These are phyloP conservation scores for Rhodosporidiobolus odoratus DNA, from an alignment of 768 basidiomycete species.

Conservation along the genomic window DNA sequence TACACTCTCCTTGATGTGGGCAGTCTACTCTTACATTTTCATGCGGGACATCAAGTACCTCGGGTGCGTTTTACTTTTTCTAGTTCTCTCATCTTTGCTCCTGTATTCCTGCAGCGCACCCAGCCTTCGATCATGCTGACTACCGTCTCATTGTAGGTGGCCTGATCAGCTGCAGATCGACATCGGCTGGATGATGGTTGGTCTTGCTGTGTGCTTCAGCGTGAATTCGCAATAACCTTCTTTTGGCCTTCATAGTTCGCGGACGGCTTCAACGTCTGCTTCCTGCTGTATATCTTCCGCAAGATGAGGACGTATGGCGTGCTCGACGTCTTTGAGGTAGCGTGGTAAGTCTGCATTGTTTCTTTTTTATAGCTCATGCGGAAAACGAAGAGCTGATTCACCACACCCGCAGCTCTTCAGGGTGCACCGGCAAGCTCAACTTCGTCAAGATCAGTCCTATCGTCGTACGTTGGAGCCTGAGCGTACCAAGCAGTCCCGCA, in stretches of 20 bases:
- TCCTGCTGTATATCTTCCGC: slow-evolving; percentile 17
- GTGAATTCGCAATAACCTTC: neutral
- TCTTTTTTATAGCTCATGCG: neutral
- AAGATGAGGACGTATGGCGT: slow-evolving; percentile 14
- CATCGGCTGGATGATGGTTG: slow-evolving; percentile 18
- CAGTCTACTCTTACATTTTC: slow-evolving; percentile 1
- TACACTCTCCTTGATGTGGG: neutral
- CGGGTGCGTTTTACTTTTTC: neutral
- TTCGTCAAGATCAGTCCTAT: slow-evolving; percentile 19
- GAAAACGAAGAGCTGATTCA: neutral
- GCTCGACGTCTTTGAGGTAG: neutral
- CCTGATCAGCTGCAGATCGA: slow-evolving; percentile 24
- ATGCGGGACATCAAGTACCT: slow-evolving; percentile 1
- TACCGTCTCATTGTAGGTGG: too few species aligned
- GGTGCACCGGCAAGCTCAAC: slow-evolving; percentile 1
- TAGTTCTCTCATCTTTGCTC: neutral
- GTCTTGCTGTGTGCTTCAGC: neutral
- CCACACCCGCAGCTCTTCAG: neutral
- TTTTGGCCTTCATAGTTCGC: slow-evolving; percentile 4
- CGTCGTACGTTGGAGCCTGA: neutral
- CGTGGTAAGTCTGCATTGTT: slow-evolving; percentile 2
- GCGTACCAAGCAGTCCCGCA: too few species aligned
- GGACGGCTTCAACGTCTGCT: neutral
- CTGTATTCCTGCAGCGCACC: neutral
- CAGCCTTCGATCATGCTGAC: too few species aligned